Evolutionary conservation across 768 basidiomycete species (phyloP).

Genomic region (Lactarius deliciosus): DNA sequence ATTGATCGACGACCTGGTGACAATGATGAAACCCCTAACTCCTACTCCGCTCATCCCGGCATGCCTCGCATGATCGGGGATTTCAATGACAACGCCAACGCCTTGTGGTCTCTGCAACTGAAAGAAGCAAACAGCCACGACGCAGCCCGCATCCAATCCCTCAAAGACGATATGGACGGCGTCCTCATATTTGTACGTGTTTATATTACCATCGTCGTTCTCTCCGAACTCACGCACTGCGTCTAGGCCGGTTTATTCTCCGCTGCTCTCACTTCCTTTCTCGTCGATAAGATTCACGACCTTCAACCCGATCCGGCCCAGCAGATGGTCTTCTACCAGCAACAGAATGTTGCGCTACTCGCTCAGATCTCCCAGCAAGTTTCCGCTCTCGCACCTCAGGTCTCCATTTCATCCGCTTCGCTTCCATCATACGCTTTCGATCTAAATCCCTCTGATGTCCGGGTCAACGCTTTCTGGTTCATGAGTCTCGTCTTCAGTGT

Average conservation of each 20-base stretch:
- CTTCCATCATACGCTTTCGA: too few relatives aligned
- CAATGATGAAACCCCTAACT: background rate
- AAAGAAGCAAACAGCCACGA: background rate
- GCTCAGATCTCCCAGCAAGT: too few relatives aligned
- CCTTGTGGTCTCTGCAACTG: background rate
- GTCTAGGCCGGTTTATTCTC: constrained; percentile 21
- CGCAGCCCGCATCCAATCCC: background rate
- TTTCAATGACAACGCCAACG: background rate
- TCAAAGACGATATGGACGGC: constrained; percentile 1
- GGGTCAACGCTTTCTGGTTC: too few relatives aligned
- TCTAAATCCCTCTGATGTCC: too few relatives aligned
- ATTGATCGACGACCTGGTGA: background rate
- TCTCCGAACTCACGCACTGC: background rate
- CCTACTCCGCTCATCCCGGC: background rate
- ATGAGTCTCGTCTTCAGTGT: too few relatives aligned
- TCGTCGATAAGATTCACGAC: constrained; percentile 9
- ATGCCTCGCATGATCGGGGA: background rate
- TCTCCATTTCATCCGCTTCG: too few relatives aligned
- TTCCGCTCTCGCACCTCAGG: too few relatives aligned
- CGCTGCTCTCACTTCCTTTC: constrained; percentile 12
- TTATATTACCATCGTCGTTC: background rate
- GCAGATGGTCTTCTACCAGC: too few relatives aligned
- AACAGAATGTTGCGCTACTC: too few relatives aligned
- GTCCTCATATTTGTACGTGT: constrained; percentile 5
- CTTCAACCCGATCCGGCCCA: background rate